A percentile compares a stretch with the other conserved stretches of the same genome.
Conservation (phyloP, 129 eudicot genomes). For the Helichrysum umbraculigerum region DNA sequence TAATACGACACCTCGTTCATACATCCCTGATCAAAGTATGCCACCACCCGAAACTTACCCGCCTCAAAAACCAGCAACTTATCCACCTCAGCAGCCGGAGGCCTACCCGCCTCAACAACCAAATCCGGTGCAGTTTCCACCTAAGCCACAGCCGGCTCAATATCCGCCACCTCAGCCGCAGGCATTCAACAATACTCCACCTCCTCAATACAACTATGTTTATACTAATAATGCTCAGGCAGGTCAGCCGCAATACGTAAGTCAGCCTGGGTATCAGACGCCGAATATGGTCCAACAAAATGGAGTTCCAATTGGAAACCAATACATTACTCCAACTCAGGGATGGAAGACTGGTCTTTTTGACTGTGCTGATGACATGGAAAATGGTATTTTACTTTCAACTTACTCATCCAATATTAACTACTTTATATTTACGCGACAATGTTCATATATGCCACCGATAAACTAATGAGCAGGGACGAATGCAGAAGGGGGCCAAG, state of each 20-base stretch:
- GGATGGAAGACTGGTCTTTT: conserved; percentile 36
- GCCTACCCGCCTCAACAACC: conserved; percentile 24
- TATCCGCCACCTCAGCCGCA: conserved; percentile 12
- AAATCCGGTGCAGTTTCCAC: conserved; percentile 25
- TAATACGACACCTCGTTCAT: conserved; percentile 3
- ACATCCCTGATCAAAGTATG: conserved; percentile 22
- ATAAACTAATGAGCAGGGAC: no score
- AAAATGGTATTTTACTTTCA: conserved; percentile 28
- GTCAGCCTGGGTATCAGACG: conserved; percentile 12
- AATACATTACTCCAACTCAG: conserved; percentile 32
- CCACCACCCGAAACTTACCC: conserved; percentile 40
- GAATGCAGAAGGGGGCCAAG: no score
- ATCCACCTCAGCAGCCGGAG: conserved; percentile 19
- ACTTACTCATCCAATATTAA: background rate
- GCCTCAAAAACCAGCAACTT: conserved; percentile 26
- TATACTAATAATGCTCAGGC: conserved; percentile 3
- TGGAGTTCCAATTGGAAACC: conserved; percentile 30
- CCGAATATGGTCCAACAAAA: conserved; percentile 11
- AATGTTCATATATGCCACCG: no score
- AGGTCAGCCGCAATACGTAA: conserved; percentile 1
- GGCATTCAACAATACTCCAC: background rate
- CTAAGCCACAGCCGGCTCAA: background rate
- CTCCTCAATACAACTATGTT: conserved; percentile 28
- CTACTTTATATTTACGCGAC: background rate
- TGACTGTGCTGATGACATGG: conserved; percentile 40